Base-by-base conservation (phyloP, 2,329 filamentous ascomycete species). In the Paecilomyces variotii region DNA sequence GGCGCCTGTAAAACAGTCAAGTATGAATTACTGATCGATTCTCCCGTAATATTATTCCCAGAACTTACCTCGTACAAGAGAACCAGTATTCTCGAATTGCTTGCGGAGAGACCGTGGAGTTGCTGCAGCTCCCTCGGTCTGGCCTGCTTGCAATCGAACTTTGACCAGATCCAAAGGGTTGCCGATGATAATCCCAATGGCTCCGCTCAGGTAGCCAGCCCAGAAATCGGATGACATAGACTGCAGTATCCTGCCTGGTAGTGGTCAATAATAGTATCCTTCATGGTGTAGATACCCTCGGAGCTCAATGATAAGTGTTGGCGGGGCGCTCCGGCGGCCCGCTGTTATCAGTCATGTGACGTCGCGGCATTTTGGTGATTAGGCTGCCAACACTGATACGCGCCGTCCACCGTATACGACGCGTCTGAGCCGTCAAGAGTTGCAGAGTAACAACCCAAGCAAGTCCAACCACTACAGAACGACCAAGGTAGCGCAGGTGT, bases 151-250 rank as follows among this genome's bases (percentile, higher is more conserved):
- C 2, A 95, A 78, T 49, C 87, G 88, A 56, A 91, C 90, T 75
- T 93, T 92, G 67, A 91, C 74, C 24, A 91, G 76, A 70, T 92
- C 88, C 3, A 97, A 80, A 2, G 91, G 91, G 67, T 96, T 96
- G 62, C 93, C 91, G 61, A 96, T 88, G 54, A 96, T 78, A 67
- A 97, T 97, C 53, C 91, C 90, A 54, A 87, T 81, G 59, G 89
- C 91, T 56, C 93, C 93, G 70, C 89, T 93, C 61, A 94, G 77
- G 74, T 96, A 97, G 68, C 92, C 91, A 59, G 92, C 90, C 89
- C 90, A 96, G 74, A 97, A 97, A 72, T 96, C 92, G 65, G 90
- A 85, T 55, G 89, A 90, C 89, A 94, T 93, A 55, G 30, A 58
- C 59, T 56, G 34, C 51, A 45, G 56, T 50, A 26, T 30, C 55